Evolutionary conservation across 495 filamentous ascomycete genomes (phyloP).

Genomic region (Penicillium bovifimosum): DNA sequence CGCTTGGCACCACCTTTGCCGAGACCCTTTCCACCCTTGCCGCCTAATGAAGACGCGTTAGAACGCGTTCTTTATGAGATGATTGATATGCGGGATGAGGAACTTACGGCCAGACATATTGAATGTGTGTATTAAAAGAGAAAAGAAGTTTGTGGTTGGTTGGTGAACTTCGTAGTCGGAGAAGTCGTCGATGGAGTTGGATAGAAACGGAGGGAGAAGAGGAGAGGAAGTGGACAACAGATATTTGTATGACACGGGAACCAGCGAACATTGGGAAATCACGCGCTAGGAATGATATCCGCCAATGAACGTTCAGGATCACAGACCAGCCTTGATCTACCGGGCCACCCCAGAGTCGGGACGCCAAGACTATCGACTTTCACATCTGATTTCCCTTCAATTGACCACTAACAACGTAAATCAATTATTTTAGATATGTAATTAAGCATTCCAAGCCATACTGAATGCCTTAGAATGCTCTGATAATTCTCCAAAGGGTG

Average conservation of each 20-base stretch:
- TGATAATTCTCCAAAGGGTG: constrained; percentile 14
- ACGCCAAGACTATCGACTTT: constrained; percentile 12
- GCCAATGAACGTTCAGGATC: constrained; percentile 41
- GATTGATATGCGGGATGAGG: constrained; percentile 7
- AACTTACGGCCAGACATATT: constrained; percentile 69
- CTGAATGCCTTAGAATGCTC: constrained; percentile 9
- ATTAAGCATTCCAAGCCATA: constrained; percentile 14
- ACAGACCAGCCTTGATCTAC: constrained; percentile 26
- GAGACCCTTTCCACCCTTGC: constrained; percentile 98
- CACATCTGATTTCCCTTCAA: constrained; percentile 25
- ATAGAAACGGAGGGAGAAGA: constrained; percentile 20
- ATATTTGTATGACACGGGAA: constrained; percentile 44
- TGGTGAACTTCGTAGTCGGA: constrained; percentile 31
- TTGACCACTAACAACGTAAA: constrained; percentile 20
- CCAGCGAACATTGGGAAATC: constrained; percentile 35
- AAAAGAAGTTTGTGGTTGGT: constrained; percentile 32
- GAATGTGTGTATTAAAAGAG: constrained; percentile 31
- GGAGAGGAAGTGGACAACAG: constrained; percentile 28
- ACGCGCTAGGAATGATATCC: constrained; percentile 34
- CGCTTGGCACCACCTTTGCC: constrained; percentile 90
- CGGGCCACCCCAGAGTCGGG: constrained; percentile 25
- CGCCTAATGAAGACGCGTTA: constrained; percentile 55
- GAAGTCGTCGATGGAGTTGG: constrained; percentile 42
- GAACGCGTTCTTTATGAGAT: constrained; percentile 22
- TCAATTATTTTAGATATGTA: constrained; percentile 12